Evolutionary conservation across 2,329 filamentous ascomycete genomes (phyloP).

Genomic region (Triangularia verruculosa): DNA sequence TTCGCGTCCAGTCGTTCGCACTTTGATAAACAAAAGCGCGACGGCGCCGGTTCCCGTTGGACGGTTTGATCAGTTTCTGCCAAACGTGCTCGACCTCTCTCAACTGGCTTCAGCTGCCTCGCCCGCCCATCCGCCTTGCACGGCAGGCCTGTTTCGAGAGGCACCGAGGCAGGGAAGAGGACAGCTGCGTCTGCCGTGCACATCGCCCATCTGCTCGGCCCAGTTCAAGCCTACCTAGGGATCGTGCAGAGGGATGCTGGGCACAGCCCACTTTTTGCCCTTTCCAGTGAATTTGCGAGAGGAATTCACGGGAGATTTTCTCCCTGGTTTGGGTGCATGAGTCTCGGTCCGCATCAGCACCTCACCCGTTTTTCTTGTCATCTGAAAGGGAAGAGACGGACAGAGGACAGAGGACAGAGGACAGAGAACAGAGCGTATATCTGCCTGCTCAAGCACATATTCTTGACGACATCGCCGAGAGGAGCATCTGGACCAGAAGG

Average conservation of each 20-base stretch:
- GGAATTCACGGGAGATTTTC: neutral
- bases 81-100: conserved; percentile 11
- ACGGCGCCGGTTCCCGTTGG: conserved; percentile 23
- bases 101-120: conserved; percentile 9
- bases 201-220: neutral
- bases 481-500: conserved; percentile 8
- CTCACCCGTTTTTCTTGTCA: neutral
- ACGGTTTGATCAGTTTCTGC: conserved; percentile 8
- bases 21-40: conserved; percentile 26
- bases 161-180: neutral
- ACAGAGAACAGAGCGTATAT: neutral
- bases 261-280: conserved; percentile 12
- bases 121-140: conserved; percentile 3
- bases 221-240: conserved; percentile 3
- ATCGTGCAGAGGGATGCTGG: conserved; percentile 13
- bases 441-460: neutral
- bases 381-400: neutral
- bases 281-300: neutral
- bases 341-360: too few relatives aligned
- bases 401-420: neutral
- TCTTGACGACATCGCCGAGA: conserved; percentile 27
- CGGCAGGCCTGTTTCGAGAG: conserved; percentile 10
- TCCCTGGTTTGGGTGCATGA: neutral
- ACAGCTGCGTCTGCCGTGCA: neutral
- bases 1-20: conserved; percentile 21